Base-by-base conservation (phyloP, 768 basidiomycete species). In the Galerina sulciceps region DNA sequence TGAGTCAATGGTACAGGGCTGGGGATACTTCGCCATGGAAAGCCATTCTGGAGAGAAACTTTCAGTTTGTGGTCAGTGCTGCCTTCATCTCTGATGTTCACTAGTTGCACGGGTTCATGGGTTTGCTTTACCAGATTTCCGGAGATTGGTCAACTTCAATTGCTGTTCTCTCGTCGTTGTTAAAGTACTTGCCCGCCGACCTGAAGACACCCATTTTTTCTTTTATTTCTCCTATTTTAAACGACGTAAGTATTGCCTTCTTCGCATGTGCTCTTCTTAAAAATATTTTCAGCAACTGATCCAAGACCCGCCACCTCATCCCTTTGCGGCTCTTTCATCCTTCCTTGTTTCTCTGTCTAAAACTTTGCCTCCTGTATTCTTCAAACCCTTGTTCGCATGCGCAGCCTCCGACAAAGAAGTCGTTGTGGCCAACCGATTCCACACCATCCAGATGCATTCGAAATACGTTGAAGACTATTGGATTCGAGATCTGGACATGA, bases 401-500 rank as follows among this genome's bases (percentile, higher is more conserved):
- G 88, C 90, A 0, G 84, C 84, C 3, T 85, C 88, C 0, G 76
- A 79, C 43, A 88, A 87, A 63, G 86, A 86, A 54, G 66, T 81
- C n/a, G 77, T 81, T 11, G 76, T 89, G 10, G 76, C 83, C 10
- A 84, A 82, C 53, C 83, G 90, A 58, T 79, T 91, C 1, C 79
- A 82, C 44, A 76, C 80, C 3, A 67, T 92, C 46, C 73, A 76
- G 14, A 76, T 81, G 1, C 63, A 89, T 55, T 76, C 83, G 4
- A 79, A 76, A 31, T 82, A 84, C 64, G 73, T 90, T 14, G 78
- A 82, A 2, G 84, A 85, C 59, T 84, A 87, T 63, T 91, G 88
- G 89, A 77, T 79, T 6, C 78, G 81, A 20, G 85, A 91, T 67
- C 76, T 85, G 6, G 90, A 91, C 64, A 92, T 93, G 90, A 75